Conservation (phyloP, 164 flowering plant genomes). For the Paratinospora sagittata region DNA sequence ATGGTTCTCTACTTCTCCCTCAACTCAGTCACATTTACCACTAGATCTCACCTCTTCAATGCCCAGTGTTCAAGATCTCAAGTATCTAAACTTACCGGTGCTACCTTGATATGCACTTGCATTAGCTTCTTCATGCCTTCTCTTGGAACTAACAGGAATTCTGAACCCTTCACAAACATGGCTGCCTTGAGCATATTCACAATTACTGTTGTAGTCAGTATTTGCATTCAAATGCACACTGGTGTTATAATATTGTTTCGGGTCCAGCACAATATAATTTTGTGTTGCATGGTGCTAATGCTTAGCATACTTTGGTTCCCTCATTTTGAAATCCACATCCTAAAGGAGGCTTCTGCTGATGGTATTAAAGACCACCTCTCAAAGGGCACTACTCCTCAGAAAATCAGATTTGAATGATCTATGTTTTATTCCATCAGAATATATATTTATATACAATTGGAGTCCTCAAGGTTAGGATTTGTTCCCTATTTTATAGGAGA, state of each 20-base stretch:
- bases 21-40: conserved; percentile 14
- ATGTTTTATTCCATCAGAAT: too few relatives aligned
- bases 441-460: too few relatives aligned
- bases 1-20: conserved; percentile 6
- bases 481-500: too few relatives aligned
- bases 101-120: conserved; percentile 10
- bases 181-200: neutral
- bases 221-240: neutral
- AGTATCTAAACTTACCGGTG: conserved; percentile 14
- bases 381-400: conserved; percentile 8
- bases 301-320: conserved; percentile 3
- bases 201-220: neutral
- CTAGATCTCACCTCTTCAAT: conserved; percentile 9
- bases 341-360: neutral
- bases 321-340: too few relatives aligned
- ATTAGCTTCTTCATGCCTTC: neutral
- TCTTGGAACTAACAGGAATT: neutral
- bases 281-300: neutral
- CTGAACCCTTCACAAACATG: neutral
- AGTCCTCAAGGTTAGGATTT: too few relatives aligned
- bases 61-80: conserved; percentile 13
- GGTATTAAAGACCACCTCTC: neutral
- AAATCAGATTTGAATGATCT: too few relatives aligned
- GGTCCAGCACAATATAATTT: neutral
- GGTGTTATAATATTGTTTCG: neutral